A percentile compares a stretch with the other conserved stretches of the same genome.
These are phyloP conservation scores for Hymenoscyphus linearis DNA, from an alignment of 2,329 filamentous ascomycete genomes.

Conservation along the genomic window DNA sequence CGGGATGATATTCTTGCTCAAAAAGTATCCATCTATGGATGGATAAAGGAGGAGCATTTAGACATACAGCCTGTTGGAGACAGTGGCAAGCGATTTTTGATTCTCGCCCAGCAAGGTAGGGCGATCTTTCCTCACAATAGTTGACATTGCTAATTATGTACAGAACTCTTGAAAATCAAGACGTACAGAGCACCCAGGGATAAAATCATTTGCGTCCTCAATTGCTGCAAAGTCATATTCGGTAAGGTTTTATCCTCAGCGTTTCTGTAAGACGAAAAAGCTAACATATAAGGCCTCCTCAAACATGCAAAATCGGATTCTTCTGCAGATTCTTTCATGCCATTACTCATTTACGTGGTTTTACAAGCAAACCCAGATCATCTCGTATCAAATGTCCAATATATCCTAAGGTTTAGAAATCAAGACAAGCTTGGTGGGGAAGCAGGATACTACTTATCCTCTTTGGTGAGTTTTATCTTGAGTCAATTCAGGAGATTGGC, in stretches of 20 bases:
- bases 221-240: constrained; percentile 99
- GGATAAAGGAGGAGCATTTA: constrained; percentile 88
- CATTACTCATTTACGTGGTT: constrained; percentile 91
- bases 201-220: constrained; percentile 97
- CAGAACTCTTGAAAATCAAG: constrained; percentile 91
- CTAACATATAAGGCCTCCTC: constrained; percentile 58
- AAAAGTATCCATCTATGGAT: constrained; percentile 94
- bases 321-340: constrained; percentile 93
- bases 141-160: constrained; percentile 8
- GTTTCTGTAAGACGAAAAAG: neutral
- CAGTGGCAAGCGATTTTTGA: constrained; percentile 81
- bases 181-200: constrained; percentile 94
- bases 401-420: constrained; percentile 93
- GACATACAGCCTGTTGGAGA: constrained; percentile 84
- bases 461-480: constrained; percentile 55
- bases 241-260: constrained; percentile 45
- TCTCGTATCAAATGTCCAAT: constrained; percentile 95
- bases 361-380: constrained; percentile 92
- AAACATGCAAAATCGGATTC: constrained; percentile 91
- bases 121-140: neutral
- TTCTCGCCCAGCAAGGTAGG: constrained; percentile 78
- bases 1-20: constrained; percentile 92
- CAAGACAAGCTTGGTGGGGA: constrained; percentile 97
- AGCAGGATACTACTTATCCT: constrained; percentile 96
- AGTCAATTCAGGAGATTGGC: constrained; percentile 2